Base-by-base conservation (phyloP, 345 rosid species). In the Salix exigua region DNA sequence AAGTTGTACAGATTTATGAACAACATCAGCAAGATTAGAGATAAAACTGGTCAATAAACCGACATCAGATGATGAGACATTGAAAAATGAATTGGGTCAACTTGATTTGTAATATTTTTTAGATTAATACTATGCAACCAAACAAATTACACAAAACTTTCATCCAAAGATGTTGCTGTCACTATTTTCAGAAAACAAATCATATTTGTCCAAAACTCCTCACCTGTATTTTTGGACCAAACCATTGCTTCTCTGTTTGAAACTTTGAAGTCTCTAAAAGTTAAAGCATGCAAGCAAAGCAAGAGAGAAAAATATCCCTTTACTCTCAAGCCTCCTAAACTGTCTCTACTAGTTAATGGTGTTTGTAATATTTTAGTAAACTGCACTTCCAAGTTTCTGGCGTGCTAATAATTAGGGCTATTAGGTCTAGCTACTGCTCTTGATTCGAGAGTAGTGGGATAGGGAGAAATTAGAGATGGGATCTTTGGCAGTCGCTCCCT, bases 381-480 rank as follows among this genome's bases (percentile, higher is more conserved):
- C 16, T 62, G 26, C 8, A 28, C 7, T 61, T 44, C 46, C 33
- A 55, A 64, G 25, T 51, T 65, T 23, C 72, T 5, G 48, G 28
- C 14, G 37, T 2, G 33, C 50, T n/a, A 7, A 44, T 48, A 66
- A 55, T 21, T 55, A 44, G 73, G 82, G 30, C 31, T 31, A 18
- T 50, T 10, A 72, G 69, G 18, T 30, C 48, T 71, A 46, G 6
- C 25, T 30, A 26, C 13, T 62, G 70, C 51, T 58, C 51, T 35
- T 71, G 48, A 16, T 10, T 11, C 3, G 13, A 50, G 46, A 30
- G 40, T 78, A 58, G 70, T 23, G 77, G 81, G 63, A 66, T 82
- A 58, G 68, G 16, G 77, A 82, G 63, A 66, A 79, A 71, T 19
- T 61, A 66, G 80, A 83, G 80, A 92, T 89, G 92, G 88, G 84